phyloP scores from a whole-genome alignment of 805 yeast species.

The Pichia ethanolica region DNA sequence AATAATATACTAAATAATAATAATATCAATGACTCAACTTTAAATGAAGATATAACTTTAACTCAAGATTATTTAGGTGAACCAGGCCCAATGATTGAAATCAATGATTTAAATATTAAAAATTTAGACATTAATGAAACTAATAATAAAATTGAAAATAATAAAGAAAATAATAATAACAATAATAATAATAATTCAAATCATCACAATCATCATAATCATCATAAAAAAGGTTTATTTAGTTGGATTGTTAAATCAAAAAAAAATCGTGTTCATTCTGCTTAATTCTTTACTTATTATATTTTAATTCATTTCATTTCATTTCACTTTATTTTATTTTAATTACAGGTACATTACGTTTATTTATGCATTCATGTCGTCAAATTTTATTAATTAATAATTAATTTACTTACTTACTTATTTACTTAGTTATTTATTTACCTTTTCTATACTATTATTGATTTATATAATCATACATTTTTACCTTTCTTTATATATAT shows the following conservation, averaged over 20 bases:
- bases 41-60: constrained; percentile 22
- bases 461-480: too few relatives aligned
- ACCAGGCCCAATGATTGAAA: constrained; percentile 29
- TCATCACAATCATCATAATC: neutral
- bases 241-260: constrained; percentile 9
- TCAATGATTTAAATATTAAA: constrained; percentile 5
- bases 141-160: neutral
- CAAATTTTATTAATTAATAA: too few relatives aligned
- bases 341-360: too few relatives aligned
- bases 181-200: neutral
- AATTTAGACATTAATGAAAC: neutral
- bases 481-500: neutral
- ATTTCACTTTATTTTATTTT: too few relatives aligned
- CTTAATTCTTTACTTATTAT: neutral
- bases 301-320: too few relatives aligned
- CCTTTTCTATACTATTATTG: neutral
- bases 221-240: constrained; percentile 5
- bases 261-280: neutral
- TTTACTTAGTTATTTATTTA: too few relatives aligned
- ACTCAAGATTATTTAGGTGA: constrained; percentile 26
- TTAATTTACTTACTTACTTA: too few relatives aligned
- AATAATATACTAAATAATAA: neutral
- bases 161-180: neutral
- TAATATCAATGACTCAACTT: constrained; percentile 16
- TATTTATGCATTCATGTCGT: too few relatives aligned